Conservation (phyloP, 2,329 filamentous ascomycete genomes). For the Sclerotinia borealis region DNA sequence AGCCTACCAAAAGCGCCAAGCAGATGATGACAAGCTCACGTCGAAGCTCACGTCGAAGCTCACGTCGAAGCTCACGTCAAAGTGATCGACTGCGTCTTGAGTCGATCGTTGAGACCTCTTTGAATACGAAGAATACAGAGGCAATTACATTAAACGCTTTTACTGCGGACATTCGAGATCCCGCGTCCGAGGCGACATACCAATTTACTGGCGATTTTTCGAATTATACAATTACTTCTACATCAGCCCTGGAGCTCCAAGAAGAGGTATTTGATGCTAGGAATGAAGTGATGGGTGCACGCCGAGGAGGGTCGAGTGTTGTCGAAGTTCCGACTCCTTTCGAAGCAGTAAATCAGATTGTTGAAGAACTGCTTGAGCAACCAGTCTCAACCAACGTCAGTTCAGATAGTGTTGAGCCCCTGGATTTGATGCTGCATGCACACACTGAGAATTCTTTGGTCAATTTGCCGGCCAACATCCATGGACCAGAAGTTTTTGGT, state of each 20-base stretch:
- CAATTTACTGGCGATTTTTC: not conserved
- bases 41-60: slow-evolving; percentile 4
- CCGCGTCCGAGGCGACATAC: not conserved
- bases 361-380: slow-evolving; percentile 2
- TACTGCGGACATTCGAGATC: not conserved
- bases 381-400: not conserved
- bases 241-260: not conserved
- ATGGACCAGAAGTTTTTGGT: not conserved
- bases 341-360: not conserved
- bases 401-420: not conserved
- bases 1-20: not conserved
- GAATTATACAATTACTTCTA: not conserved
- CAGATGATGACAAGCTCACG: not conserved
- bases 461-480: not conserved
- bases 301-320: not conserved
- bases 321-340: not conserved
- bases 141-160: not conserved
- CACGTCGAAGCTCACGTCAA: not conserved
- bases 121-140: not conserved
- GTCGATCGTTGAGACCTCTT: not conserved
- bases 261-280: not conserved
- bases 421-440: not conserved
- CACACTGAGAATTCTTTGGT: not conserved
- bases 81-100: not conserved
- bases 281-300: not conserved